phyloP scores from a whole-genome alignment of 1,284 basidiomycete species.

The Pseudozyma hubeiensis region DNA sequence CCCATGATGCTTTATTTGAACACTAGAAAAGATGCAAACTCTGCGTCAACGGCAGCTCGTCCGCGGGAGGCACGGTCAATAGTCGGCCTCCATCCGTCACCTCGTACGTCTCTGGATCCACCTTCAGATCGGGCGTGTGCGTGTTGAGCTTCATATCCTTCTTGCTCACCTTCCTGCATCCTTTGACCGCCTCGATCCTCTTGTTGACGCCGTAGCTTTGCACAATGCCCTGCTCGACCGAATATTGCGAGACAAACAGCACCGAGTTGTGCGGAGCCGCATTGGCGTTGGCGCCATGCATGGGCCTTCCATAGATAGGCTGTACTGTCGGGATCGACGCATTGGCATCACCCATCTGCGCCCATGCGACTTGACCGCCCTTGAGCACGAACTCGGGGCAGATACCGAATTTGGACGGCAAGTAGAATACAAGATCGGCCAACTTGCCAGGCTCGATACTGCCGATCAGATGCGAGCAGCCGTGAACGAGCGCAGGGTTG shows the following conservation, averaged over 20 bases:
- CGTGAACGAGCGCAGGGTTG: constrained; percentile 95
- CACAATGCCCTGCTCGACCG: constrained; percentile 71
- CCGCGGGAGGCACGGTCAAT: constrained; percentile 58
- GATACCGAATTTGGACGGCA: constrained; percentile 88
- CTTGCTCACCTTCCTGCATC: constrained; percentile 82
- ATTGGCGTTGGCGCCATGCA: constrained; percentile 84
- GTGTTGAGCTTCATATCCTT: constrained; percentile 94
- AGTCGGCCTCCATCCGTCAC: constrained; percentile 56
- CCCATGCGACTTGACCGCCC: constrained; percentile 91
- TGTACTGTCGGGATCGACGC: constrained; percentile 88
- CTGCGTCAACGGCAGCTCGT: constrained; percentile 57
- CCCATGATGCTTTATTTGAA: no score
- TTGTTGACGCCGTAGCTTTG: constrained; percentile 81
- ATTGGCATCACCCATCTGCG: constrained; percentile 92
- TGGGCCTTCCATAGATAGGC: constrained; percentile 83
- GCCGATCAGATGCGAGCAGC: constrained; percentile 88
- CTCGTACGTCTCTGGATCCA: constrained; percentile 86
- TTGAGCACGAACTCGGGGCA: constrained; percentile 94
- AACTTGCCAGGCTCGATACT: constrained; percentile 84
- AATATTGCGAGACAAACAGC: constrained; percentile 75
- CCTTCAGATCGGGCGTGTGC: constrained; percentile 81
- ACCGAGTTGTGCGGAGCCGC: constrained; percentile 85
- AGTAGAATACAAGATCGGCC: constrained; percentile 95
- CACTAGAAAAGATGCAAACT: constrained; percentile 32
- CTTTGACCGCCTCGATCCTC: constrained; percentile 79